Evolutionary conservation across 225 moss, liverwort and hornwort genomes (phyloP), one percentile per base, ranked within the genome.

Genomic region (Climacium dendroides): DNA sequence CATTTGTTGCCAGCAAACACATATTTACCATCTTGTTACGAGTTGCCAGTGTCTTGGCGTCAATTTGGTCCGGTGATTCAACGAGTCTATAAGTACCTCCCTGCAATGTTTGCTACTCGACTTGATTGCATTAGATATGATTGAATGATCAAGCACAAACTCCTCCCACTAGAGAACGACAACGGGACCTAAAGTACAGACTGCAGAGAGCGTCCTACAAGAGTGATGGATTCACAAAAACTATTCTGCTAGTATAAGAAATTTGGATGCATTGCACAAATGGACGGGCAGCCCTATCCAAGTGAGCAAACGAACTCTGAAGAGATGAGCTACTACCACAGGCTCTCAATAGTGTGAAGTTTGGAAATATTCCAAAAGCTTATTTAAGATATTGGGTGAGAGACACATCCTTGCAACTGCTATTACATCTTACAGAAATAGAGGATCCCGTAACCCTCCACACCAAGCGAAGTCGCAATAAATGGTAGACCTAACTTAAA

Each of bases 401-500:
- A 89, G 88, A 81, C 65, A 80, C 89, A 93, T 91, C 91, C 89
- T 88, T 87, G 77, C 87, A 89, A 84, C 35, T 87, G 64, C 76
- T 89, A 77, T 37, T 87, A 60, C 79, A 89, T 85, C 87, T 83
- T 85, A 90, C 82, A 89, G 87, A 80, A 88, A 85, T 52, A 89
- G 79, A 69, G 80, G 85, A 80, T 85, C 75, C 74, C 79, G 79
- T 41, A 80, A 84, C 62, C 64, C 85, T 88, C 71, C 83, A 90
- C 83, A 87, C 82, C 60, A 78, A 66, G 87, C 88, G 74, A 82
- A 88, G 87, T 67, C 50, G 90, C 74, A 74, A 87, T 87, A 53
- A 62, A 62, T 87, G 80, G 45, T 83, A 37, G 63, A 65, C 75
- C 89, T 94, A 95, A 86, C 58, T 89, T 95, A 99, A 86, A 99